These are phyloP conservation scores for Abelmoschus esculentus DNA, from an alignment of 345 rosid genomes.

Conservation along the genomic window DNA sequence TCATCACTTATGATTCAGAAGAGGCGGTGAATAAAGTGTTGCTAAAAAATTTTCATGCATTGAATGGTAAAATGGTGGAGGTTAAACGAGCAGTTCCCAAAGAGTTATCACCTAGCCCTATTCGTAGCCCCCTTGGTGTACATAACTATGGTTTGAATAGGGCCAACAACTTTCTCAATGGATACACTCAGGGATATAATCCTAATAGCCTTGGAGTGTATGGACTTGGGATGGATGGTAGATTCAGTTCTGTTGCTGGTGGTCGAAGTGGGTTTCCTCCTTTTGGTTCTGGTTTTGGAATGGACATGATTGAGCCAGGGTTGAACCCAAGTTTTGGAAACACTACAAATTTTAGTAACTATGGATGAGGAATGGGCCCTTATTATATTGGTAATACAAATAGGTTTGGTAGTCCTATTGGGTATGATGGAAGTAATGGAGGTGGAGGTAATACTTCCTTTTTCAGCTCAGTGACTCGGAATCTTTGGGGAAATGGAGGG, in stretches of 20 bases:
- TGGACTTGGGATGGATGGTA: constrained; percentile 56
- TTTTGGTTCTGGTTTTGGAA: constrained; percentile 40
- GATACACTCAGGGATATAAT: constrained; percentile 31
- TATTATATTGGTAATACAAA: constrained; percentile 54
- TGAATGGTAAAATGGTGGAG: neutral
- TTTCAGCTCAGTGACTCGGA: constrained; percentile 58
- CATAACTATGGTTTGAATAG: constrained; percentile 15
- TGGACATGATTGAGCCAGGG: constrained; percentile 54
- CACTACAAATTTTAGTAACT: constrained; percentile 36
- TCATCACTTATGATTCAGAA: neutral
- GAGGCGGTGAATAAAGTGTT: neutral
- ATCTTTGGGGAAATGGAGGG: constrained; percentile 35
- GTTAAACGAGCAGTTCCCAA: constrained; percentile 30
- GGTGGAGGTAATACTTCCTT: constrained; percentile 56
- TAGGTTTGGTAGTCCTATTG: constrained; percentile 42
- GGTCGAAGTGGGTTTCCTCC: neutral
- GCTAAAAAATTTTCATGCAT: neutral
- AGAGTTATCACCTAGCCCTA: constrained; percentile 66
- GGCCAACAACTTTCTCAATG: neutral
- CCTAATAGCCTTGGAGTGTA: constrained; percentile 55
- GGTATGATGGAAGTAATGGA: constrained; percentile 45
- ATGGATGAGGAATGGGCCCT: constrained; percentile 60
- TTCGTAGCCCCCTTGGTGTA: constrained; percentile 60
- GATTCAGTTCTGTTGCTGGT: neutral
- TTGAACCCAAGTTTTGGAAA: constrained; percentile 26